These are phyloP conservation scores for Candida labiduridarum DNA, from an alignment of 1,139 yeast species.

Conservation along the genomic window DNA sequence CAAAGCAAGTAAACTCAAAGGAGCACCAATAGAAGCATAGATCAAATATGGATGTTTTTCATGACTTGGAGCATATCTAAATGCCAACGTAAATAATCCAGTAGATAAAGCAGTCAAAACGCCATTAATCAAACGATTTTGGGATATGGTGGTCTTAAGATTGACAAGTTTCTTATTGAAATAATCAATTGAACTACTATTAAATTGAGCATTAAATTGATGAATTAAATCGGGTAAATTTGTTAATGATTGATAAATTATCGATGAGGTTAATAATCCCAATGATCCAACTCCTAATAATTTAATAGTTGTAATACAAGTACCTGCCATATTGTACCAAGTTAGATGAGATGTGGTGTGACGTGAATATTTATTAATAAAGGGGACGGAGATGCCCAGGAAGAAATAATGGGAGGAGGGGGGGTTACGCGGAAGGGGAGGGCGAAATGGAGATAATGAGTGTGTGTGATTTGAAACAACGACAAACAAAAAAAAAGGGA, in stretches of 20 bases:
- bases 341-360: background rate
- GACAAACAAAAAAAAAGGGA: too few relatives aligned
- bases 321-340: constrained; percentile 35
- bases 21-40: constrained; percentile 56
- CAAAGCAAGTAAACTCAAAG: constrained; percentile 33
- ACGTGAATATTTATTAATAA: background rate
- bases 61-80: constrained; percentile 37
- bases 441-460: background rate
- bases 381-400: background rate
- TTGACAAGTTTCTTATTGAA: constrained; percentile 9
- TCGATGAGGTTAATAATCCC: constrained; percentile 50
- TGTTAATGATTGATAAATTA: constrained; percentile 38
- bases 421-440: background rate
- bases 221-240: constrained; percentile 39
- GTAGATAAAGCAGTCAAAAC: constrained; percentile 42
- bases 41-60: constrained; percentile 60
- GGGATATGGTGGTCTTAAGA: constrained; percentile 23
- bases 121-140: constrained; percentile 32
- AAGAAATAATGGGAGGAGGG: too few relatives aligned
- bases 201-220: constrained; percentile 22
- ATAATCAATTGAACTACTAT: constrained; percentile 7
- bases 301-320: constrained; percentile 53
- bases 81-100: constrained; percentile 45
- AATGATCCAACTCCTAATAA: constrained; percentile 54
- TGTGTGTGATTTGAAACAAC: too few relatives aligned